Base-by-base conservation (phyloP, 495 filamentous ascomycete species). In the Hyaloscypha bicolor region DNA sequence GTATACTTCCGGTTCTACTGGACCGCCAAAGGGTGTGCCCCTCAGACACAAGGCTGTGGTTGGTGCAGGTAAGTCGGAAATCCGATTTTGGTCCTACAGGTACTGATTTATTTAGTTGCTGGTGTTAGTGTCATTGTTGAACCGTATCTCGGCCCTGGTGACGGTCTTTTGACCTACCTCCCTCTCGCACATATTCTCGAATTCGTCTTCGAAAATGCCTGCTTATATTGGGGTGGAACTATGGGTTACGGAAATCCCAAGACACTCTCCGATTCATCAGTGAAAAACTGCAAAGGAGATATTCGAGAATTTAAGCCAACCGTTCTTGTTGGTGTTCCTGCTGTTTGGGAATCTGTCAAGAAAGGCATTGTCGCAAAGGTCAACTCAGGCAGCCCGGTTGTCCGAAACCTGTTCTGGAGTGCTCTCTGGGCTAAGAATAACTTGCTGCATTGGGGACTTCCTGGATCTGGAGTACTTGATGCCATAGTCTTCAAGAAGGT, bases 1-100 rank as follows among this genome's bases (percentile, higher is more conserved):
- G 95, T 99, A 98, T 82, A 99, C 95, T 2, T 98, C 95, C 35
- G 95, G 95, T 53, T 97, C 94, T n/a, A 99, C 95, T 5, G 95
- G 95, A 59, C 87, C 93, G 0, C 95, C 95, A 42, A 99, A 98
- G 84, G 95, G 95, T 78, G 95, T 99, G 32, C 88, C 93, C 35
- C 78, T 99, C 70, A 95, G 89, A 72, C 95, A 99, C 77, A 90
- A 81, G 63, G 91, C 93, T 73, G 92, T 99, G 22, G 83, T 99
- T 72, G 94, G 92, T 70, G 90, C 94, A 59, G 88, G 91, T 92
- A 83, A 79, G 89, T 81, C 22, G 30, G 4, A 82, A 79, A 89
- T 81, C 22, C 31, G 1, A 14, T 29, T 53, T 33, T 32, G 16
- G 12, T 14, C 8, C n/a, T 25, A 6, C 9, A 16, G 21, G 37